Evolutionary conservation across 306 rosid species (phyloP), one percentile per base, ranked within the genome.

Genomic region (Cicer yamashitae): DNA sequence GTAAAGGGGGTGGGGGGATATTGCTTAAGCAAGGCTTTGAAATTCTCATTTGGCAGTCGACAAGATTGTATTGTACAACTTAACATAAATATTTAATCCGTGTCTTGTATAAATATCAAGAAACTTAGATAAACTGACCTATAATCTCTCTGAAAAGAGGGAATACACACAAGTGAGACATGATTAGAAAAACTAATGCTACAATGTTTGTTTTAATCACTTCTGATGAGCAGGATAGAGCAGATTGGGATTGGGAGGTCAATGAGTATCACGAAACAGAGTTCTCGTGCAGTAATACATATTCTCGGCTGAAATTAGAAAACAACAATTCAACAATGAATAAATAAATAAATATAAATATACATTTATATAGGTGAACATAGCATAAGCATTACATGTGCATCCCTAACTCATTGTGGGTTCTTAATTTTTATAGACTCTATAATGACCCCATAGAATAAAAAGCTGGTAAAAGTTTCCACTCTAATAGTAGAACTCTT

Each of bases 261-360:
- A 39, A 37, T 67, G 72, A 40, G 20, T 52, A 44, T 86, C 82
- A 89, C 17, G 57, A 66, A 67, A 79, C 64, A 0, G 99, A 94
- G 82, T 92, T 92, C 89, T 94, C 96, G 13, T 94, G 99, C 79
- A 94, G 82, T 40, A 94, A 68, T 10, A 94, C 99, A 82, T 94
- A 94, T 80, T 94, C 99, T 77, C 97, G 99, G 88, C 99, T 94
- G 89, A 87, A 90, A 79, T 79, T 45, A 41, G 9, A 67, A 67
- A 67, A 44, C 12, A 62, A 44, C 10, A n/a, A 6, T 30, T 72
- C 13, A 53, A 54, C 12, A 64, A 37, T 25, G 45, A 50, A 59
- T 12, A 73, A 30, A 30, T 30, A 30, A 30, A 30, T 30, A 20
- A 20, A 20, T 1, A 30, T 30, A 30, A 30, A 30, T 30, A 30